phyloP scores from a whole-genome alignment of 2,329 filamentous ascomycete species.

The Verticillium nubilum region DNA sequence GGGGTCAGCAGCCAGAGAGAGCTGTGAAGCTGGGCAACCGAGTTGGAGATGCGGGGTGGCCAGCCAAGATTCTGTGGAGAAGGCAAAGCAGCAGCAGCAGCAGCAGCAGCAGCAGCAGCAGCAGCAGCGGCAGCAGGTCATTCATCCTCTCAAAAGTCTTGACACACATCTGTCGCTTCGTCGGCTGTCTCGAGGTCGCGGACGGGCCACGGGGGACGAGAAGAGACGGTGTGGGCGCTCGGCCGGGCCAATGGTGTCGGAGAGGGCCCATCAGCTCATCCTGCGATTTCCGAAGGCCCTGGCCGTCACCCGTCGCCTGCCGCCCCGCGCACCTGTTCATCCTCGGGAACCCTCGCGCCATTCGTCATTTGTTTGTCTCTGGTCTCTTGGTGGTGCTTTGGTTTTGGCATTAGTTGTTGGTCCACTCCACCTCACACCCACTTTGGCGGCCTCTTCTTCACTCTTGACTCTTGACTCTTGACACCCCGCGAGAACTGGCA shows the following conservation, averaged over 20 bases:
- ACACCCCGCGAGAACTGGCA: neutral
- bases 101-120: no score
- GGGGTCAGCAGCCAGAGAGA: neutral
- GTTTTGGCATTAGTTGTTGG: neutral
- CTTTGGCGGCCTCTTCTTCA: neutral
- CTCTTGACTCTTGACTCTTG: no score
- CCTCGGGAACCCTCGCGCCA: neutral
- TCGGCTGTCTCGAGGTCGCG: neutral
- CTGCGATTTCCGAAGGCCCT: neutral
- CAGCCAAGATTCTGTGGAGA: neutral
- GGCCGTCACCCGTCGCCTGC: neutral
- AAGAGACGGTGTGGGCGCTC: neutral
- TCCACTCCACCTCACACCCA: neutral
- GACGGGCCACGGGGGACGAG: neutral
- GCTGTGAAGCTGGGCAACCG: neutral
- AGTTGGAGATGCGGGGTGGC: slow-evolving; percentile 1
- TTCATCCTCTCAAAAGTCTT: neutral
- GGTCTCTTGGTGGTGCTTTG: neutral
- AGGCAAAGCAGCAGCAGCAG: no score
- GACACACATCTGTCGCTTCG: neutral
- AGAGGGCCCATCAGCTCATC: neutral
- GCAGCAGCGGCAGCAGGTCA: neutral
- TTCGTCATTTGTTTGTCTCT: neutral
- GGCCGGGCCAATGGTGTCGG: neutral
- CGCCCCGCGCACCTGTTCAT: neutral